phyloP scores from a whole-genome alignment of 768 basidiomycete genomes.

The Kwoniella botswanensis region DNA sequence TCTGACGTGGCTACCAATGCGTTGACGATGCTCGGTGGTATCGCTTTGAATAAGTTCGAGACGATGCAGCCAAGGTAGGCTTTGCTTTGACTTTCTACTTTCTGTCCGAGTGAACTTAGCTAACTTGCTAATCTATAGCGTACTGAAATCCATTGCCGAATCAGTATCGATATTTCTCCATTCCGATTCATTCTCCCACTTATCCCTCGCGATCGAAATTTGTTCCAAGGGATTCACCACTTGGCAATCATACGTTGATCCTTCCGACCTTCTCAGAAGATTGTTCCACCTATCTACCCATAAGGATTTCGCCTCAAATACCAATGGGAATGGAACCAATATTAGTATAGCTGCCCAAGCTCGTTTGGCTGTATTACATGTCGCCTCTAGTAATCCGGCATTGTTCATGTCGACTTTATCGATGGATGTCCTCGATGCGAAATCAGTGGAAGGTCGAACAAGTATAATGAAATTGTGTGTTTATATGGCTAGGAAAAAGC shows the following conservation, averaged over 20 bases:
- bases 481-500: slow-evolving; percentile 91
- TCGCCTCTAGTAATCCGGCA: slow-evolving; percentile 79
- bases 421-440: slow-evolving; percentile 78
- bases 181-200: slow-evolving; percentile 67
- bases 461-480: slow-evolving; percentile 91
- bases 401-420: slow-evolving; percentile 93
- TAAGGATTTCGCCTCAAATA: slow-evolving; percentile 33
- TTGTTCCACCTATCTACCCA: slow-evolving; percentile 78
- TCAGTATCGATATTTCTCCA: slow-evolving; percentile 79
- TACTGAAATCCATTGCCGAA: slow-evolving; percentile 80
- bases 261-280: slow-evolving; percentile 82
- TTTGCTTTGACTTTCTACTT: background rate
- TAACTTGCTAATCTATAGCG: slow-evolving; percentile 60
- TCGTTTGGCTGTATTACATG: slow-evolving; percentile 78
- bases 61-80: slow-evolving; percentile 73
- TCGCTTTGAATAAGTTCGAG: slow-evolving; percentile 79
- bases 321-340: slow-evolving; percentile 53
- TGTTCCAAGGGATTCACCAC: slow-evolving; percentile 88
- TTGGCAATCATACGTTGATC: slow-evolving; percentile 93
- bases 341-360: slow-evolving; percentile 78
- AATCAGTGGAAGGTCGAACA: slow-evolving; percentile 72
- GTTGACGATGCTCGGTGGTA: slow-evolving; percentile 78
- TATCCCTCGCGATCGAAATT: slow-evolving; percentile 81
- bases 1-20: slow-evolving; percentile 68
- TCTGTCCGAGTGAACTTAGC: background rate